These are phyloP conservation scores for Luzula sylvatica DNA, from an alignment of 176 grass and related monocot genomes.

Conservation along the genomic window DNA sequence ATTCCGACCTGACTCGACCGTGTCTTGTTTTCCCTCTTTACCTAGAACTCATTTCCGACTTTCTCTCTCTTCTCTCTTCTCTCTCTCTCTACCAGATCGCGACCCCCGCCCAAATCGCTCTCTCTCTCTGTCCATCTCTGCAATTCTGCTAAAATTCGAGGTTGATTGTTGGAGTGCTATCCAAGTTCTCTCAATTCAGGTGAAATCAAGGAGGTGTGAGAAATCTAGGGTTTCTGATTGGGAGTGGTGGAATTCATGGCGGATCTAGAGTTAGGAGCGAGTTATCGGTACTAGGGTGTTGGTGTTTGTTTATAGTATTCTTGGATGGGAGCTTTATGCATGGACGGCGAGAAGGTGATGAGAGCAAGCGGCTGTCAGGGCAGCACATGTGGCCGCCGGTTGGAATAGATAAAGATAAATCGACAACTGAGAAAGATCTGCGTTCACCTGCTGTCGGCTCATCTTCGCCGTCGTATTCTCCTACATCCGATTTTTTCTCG, in stretches of 20 bases:
- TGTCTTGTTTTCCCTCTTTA: slow-evolving; percentile 24
- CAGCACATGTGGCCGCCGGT: slow-evolving; percentile 82
- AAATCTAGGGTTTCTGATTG: slow-evolving; percentile 35
- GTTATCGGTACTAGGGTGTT: slow-evolving; percentile 48
- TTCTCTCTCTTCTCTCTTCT: slow-evolving; percentile 12
- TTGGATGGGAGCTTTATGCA: slow-evolving; percentile 88
- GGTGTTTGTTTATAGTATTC: slow-evolving; percentile 33
- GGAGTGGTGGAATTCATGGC: slow-evolving; percentile 10
- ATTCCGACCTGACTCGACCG: slow-evolving; percentile 21
- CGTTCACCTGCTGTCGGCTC: slow-evolving; percentile 17
- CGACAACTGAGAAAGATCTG: slow-evolving; percentile 30
- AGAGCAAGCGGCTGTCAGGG: slow-evolving; percentile 35
- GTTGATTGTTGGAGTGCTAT: slow-evolving; percentile 9
- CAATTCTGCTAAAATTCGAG: slow-evolving; percentile 19
- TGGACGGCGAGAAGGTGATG: slow-evolving; percentile 59
- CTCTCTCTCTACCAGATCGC: slow-evolving; percentile 30
- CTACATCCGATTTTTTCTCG: slow-evolving; percentile 45
- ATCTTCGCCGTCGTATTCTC: slow-evolving; percentile 20
- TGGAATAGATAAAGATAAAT: slow-evolving; percentile 56
- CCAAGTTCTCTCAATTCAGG: slow-evolving; percentile 29
- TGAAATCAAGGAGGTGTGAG: background rate
- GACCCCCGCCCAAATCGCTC: slow-evolving; percentile 25
- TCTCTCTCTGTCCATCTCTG: slow-evolving; percentile 26
- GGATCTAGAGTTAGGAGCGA: slow-evolving; percentile 46
- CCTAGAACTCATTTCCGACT: slow-evolving; percentile 21